Evolutionary conservation across 441 rosid species (phyloP).

Genomic region (Adansonia madagascariensis): DNA sequence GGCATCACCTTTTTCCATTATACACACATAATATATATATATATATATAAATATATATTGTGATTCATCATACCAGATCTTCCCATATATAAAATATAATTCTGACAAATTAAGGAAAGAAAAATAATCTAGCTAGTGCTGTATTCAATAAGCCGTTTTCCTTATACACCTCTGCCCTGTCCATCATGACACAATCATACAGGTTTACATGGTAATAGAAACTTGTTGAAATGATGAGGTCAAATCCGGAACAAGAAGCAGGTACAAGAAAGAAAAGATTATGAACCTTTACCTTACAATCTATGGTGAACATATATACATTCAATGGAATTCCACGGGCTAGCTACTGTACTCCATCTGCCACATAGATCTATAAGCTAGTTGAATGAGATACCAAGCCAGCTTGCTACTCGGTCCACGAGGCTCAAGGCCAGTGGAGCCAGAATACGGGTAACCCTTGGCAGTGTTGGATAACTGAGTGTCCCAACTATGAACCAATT

Average conservation of each 20-base stretch:
- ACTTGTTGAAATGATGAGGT: slow-evolving; percentile 4
- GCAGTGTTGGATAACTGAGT: slow-evolving; percentile 69
- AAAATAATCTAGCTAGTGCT: neutral
- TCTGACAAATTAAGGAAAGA: neutral
- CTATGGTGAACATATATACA: slow-evolving; percentile 12
- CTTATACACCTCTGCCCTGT: slow-evolving; percentile 11
- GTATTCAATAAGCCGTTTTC: neutral
- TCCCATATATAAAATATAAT: neutral
- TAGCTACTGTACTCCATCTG: no score
- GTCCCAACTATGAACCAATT: slow-evolving; percentile 84
- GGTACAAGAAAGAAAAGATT: neutral
- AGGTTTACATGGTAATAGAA: neutral
- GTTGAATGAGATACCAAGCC: slow-evolving; percentile 37
- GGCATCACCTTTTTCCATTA: no score
- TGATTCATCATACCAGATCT: neutral
- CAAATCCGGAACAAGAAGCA: neutral
- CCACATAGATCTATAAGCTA: slow-evolving; percentile 26
- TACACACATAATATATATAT: no score
- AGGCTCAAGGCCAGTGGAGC: slow-evolving; percentile 33
- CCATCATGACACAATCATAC: neutral
- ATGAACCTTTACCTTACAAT: slow-evolving; percentile 6
- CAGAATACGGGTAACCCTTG: slow-evolving; percentile 47
- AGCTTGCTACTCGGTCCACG: slow-evolving; percentile 31
- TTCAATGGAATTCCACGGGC: neutral
- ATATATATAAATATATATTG: neutral